Evolutionary conservation across 2,329 filamentous ascomycete genomes (phyloP).

Genomic region (Ceratocystis cubensis): DNA sequence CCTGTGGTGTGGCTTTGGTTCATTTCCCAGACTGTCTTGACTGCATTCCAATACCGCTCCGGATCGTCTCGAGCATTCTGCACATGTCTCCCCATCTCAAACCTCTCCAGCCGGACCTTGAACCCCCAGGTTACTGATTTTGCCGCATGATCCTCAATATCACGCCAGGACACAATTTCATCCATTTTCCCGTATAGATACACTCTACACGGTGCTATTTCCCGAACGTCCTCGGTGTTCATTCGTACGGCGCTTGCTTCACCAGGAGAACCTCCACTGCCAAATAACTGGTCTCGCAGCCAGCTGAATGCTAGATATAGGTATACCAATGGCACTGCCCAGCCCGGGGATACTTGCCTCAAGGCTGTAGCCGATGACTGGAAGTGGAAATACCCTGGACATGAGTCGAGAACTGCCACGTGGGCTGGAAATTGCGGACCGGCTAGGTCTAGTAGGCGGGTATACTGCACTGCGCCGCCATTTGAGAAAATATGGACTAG

Average conservation of each 20-base stretch:
- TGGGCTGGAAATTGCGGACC: not conserved
- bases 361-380: not conserved
- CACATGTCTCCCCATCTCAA: slow-evolving; percentile 39
- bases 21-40: slow-evolving; percentile 35
- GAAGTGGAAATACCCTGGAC: not conserved
- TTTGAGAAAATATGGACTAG: slow-evolving; percentile 43
- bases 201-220: slow-evolving; percentile 33
- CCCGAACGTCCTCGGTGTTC: slow-evolving; percentile 25
- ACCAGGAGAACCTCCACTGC: not conserved
- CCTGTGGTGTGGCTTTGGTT: not conserved
- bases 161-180: slow-evolving; percentile 33
- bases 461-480: slow-evolving; percentile 31
- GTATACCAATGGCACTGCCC: not conserved
- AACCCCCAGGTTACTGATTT: slow-evolving; percentile 32
- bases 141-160: slow-evolving; percentile 38
- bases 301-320: not conserved
- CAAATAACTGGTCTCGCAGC: slow-evolving; percentile 28
- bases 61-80: slow-evolving; percentile 27
- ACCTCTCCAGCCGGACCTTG: slow-evolving; percentile 34
- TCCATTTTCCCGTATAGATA: slow-evolving; percentile 43
- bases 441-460: not conserved
- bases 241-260: not conserved
- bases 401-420: not conserved
- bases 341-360: not conserved
- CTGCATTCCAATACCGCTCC: slow-evolving; percentile 39